Percentiles rank a stretch among this genome's conserved stretches.
Conservation (phyloP, 2,329 filamentous ascomycete genomes). For the Beauveria pseudobassiana region DNA sequence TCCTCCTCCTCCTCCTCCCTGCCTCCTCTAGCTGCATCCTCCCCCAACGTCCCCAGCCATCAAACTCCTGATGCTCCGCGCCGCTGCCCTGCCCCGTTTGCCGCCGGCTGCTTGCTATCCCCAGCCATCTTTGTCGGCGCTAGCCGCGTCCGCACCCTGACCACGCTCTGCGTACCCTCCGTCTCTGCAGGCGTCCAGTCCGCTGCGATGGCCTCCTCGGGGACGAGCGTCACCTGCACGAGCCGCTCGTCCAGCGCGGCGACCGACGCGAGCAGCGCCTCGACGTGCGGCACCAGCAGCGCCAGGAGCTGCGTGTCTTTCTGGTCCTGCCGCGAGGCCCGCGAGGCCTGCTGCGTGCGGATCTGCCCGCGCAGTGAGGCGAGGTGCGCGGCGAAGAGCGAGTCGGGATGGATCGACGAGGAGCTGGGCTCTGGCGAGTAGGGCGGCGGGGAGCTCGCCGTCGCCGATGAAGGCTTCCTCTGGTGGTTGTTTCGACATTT, state of each 20-base stretch:
- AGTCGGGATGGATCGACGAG: background rate
- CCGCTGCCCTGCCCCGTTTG: background rate
- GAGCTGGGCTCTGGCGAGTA: background rate
- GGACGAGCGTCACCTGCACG: slow-evolving; percentile 32
- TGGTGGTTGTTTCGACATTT: background rate
- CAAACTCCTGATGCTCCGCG: slow-evolving; percentile 22
- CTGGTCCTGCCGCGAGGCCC: slow-evolving; percentile 20
- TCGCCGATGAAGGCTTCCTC: background rate
- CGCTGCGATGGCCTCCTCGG: slow-evolving; percentile 24
- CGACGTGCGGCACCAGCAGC: slow-evolving; percentile 27
- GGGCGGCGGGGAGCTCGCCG: slow-evolving; percentile 4
- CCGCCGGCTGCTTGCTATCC: background rate
- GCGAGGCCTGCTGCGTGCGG: slow-evolving; percentile 20
- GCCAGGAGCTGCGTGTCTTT: slow-evolving; percentile 27
- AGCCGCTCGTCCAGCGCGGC: slow-evolving; percentile 15
- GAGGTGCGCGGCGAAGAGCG: slow-evolving; percentile 21
- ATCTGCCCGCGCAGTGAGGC: slow-evolving; percentile 25
- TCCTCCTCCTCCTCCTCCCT: background rate
- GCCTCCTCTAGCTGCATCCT: slow-evolving; percentile 1
- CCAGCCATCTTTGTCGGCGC: background rate
- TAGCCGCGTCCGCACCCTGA: slow-evolving; percentile 15
- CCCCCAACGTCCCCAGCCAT: slow-evolving; percentile 35
- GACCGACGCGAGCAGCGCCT: slow-evolving; percentile 28
- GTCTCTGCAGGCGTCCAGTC: slow-evolving; percentile 21
- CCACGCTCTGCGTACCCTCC: slow-evolving; percentile 20